phyloP scores from a whole-genome alignment of 306 rosid species.

The apple (Malus domestica) region ASM211411v1 NC_041802.1:16163501-16164000 shows the following conservation, averaged over 20 bases:
- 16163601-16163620: conserved; percentile 98
- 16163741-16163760: conserved; percentile 6
- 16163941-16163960: conserved; percentile 92
- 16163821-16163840: conserved; percentile 97
- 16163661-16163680: conserved; percentile 18
- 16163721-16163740: conserved; percentile 2
- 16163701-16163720: conserved; percentile 6
- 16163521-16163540: not conserved
- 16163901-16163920: conserved; percentile 84
- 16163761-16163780: conserved; percentile 95
- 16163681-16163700: conserved; percentile 1
- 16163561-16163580: too few species aligned
- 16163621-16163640: conserved; percentile 82
- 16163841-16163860: conserved; percentile 26
- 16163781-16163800: conserved; percentile 93
- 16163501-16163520: not conserved
- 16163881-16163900: conserved; percentile 8
- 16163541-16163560: conserved; percentile 22
- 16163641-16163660: conserved; percentile 84
- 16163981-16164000: conserved; percentile 21
- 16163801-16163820: conserved; percentile 95
- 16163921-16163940: conserved; percentile 94
- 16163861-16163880: conserved; percentile 7
- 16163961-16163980: conserved; percentile 95
- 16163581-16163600: conserved; percentile 85